These are phyloP conservation scores for Aspergillus nomiae DNA, from an alignment of 2,329 filamentous ascomycete species.

Conservation along the genomic window DNA sequence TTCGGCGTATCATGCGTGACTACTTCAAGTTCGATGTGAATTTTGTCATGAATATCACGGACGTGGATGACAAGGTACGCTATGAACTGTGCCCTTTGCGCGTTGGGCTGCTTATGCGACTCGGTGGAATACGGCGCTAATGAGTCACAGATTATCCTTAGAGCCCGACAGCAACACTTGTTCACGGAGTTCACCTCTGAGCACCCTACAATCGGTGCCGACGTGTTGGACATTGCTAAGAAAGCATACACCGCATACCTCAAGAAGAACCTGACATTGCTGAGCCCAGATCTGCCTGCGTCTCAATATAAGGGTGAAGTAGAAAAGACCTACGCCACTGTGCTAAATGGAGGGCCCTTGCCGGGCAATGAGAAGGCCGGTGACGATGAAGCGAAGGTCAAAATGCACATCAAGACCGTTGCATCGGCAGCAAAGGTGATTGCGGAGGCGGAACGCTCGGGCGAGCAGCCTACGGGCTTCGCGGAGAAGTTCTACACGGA, in stretches of 20 bases:
- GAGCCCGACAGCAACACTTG: constrained; percentile 75
- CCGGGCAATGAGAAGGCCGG: constrained; percentile 59
- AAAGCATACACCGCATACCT: constrained; percentile 59
- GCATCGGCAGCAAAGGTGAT: constrained; percentile 57
- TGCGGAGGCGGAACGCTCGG: constrained; percentile 31
- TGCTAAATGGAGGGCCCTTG: constrained; percentile 58
- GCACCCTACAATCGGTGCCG: constrained; percentile 46
- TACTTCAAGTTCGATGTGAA: constrained; percentile 82
- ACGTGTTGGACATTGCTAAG: constrained; percentile 52
- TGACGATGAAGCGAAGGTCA: constrained; percentile 82
- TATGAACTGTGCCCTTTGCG: neutral
- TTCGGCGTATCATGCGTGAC: constrained; percentile 77
- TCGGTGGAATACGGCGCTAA: constrained; percentile 5
- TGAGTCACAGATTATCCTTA: constrained; percentile 58
- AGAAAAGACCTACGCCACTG: constrained; percentile 54
- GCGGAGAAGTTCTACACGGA: constrained; percentile 57
- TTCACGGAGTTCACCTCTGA: constrained; percentile 67
- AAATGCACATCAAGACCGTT: constrained; percentile 78
- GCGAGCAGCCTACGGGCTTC: constrained; percentile 27
- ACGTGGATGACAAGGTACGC: constrained; percentile 72
- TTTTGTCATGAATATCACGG: constrained; percentile 93
- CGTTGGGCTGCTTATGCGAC: neutral
- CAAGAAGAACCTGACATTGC: constrained; percentile 67
- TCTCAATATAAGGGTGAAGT: constrained; percentile 51
- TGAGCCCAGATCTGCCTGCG: constrained; percentile 49